Evolutionary conservation across 1,139 yeast genomes (phyloP).

Genomic region (Diutina sp.): DNA sequence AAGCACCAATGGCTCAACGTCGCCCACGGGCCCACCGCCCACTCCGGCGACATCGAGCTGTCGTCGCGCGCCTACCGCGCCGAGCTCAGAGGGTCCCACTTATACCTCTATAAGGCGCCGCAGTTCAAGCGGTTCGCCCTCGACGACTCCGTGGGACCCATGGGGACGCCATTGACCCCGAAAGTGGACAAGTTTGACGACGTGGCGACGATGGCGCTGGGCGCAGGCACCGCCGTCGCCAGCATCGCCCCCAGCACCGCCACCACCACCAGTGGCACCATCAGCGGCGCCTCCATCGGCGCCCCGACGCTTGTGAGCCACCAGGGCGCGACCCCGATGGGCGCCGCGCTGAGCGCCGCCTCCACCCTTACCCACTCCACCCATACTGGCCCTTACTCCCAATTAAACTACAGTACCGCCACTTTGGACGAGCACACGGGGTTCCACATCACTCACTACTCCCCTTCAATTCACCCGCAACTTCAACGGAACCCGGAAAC

Average conservation of each 20-base stretch:
- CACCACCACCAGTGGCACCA: not conserved
- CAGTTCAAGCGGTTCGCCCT: not conserved
- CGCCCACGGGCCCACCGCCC: constrained; percentile 19
- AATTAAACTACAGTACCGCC: not conserved
- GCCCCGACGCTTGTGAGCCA: not conserved
- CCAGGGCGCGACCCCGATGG: not conserved
- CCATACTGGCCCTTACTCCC: not conserved
- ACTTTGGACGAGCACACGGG: not conserved
- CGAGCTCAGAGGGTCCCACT: constrained; percentile 51
- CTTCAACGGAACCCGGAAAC: constrained; percentile 36
- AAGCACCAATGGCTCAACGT: constrained; percentile 34
- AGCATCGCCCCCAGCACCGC: constrained; percentile 1
- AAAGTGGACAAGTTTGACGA: not conserved
- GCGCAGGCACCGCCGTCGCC: not conserved
- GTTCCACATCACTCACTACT: not conserved
- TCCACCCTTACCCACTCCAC: not conserved
- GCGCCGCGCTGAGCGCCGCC: not conserved
- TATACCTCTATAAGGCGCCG: constrained; percentile 39
- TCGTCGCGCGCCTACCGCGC: constrained; percentile 25
- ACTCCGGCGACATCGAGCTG: constrained; percentile 10
- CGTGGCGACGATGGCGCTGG: not conserved
- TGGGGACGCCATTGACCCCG: not conserved
- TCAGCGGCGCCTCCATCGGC: not conserved
- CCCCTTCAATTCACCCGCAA: constrained; percentile 45
- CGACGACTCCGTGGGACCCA: not conserved